These are phyloP conservation scores for Botrytis squamosa DNA, from an alignment of 2,329 filamentous ascomycete species.

Conservation along the genomic window DNA sequence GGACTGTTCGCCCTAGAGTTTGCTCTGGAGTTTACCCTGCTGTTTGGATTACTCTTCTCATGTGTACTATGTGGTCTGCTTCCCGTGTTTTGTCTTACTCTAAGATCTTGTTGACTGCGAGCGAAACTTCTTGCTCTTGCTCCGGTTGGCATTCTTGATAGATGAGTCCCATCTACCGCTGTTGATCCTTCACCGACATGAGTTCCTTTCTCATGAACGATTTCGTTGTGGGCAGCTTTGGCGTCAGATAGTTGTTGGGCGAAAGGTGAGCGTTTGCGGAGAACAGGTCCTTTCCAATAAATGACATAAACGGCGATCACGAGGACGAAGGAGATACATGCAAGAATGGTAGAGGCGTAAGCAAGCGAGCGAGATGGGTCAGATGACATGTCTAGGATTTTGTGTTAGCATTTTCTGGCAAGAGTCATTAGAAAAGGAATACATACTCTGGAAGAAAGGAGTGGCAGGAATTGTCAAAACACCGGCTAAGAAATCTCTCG, in stretches of 20 bases:
- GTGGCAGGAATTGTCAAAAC: conserved; percentile 66
- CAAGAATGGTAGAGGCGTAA: conserved; percentile 62
- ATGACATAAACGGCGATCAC: conserved; percentile 64
- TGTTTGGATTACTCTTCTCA: conserved; percentile 4
- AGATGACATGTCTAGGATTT: conserved; percentile 45
- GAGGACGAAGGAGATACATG: conserved; percentile 59
- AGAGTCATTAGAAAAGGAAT: background rate
- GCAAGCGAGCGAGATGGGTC: conserved; percentile 50
- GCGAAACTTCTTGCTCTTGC: conserved; percentile 30
- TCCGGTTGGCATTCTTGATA: conserved; percentile 26
- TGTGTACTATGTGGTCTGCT: conserved; percentile 19
- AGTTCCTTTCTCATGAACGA: background rate
- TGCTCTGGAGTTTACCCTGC: conserved; percentile 9
- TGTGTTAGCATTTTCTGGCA: background rate
- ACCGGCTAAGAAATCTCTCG: conserved; percentile 71
- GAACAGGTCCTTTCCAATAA: conserved; percentile 61
- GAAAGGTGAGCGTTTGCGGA: conserved; percentile 62
- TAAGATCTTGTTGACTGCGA: conserved; percentile 30
- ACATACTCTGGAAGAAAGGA: conserved; percentile 56
- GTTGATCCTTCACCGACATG: background rate
- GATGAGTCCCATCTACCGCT: background rate
- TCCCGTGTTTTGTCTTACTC: conserved; percentile 31
- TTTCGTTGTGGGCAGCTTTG: background rate
- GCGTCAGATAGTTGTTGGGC: conserved; percentile 57
- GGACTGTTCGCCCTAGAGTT: conserved; percentile 22